phyloP scores from a whole-genome alignment of 441 rosid species.

The Pelargonium cotyledonis region DNA sequence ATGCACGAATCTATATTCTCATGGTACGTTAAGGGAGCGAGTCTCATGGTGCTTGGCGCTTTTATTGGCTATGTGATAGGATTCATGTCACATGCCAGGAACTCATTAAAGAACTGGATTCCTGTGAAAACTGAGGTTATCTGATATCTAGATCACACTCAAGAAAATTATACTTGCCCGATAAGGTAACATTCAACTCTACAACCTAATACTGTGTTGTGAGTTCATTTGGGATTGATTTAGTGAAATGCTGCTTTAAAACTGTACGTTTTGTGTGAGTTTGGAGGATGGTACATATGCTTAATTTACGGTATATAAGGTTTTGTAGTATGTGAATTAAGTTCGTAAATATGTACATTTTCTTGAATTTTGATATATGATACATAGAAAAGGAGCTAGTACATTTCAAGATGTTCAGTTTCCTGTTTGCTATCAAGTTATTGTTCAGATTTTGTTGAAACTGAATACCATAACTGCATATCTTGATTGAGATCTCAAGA shows the following conservation, averaged over 20 bases:
- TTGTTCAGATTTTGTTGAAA: not conserved
- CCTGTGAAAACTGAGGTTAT: conserved; percentile 49
- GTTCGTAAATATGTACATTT: not conserved
- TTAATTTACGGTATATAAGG: too few relatives aligned
- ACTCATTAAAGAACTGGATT: conserved; percentile 41
- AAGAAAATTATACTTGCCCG: too few relatives aligned
- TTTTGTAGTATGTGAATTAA: not conserved
- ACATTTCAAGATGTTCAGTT: not conserved
- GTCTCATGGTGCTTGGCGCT: conserved; percentile 58
- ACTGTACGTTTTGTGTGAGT: too few relatives aligned
- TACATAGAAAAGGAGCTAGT: not conserved
- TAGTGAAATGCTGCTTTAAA: too few relatives aligned
- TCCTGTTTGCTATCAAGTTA: not conserved
- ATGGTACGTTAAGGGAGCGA: conserved; percentile 51
- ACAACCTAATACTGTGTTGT: too few relatives aligned
- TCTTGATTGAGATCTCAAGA: not conserved
- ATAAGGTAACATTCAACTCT: too few relatives aligned
- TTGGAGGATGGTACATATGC: too few relatives aligned
- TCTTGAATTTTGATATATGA: not conserved
- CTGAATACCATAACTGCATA: not conserved
- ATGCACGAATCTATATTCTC: conserved; percentile 29
- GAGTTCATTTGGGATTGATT: too few relatives aligned
- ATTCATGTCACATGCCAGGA: conserved; percentile 44
- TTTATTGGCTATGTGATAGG: conserved; percentile 61
- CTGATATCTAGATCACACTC: conserved; percentile 21